Evolutionary conservation across 2,329 filamentous ascomycete genomes (phyloP).

Genomic region (Botrytis tulipae): DNA sequence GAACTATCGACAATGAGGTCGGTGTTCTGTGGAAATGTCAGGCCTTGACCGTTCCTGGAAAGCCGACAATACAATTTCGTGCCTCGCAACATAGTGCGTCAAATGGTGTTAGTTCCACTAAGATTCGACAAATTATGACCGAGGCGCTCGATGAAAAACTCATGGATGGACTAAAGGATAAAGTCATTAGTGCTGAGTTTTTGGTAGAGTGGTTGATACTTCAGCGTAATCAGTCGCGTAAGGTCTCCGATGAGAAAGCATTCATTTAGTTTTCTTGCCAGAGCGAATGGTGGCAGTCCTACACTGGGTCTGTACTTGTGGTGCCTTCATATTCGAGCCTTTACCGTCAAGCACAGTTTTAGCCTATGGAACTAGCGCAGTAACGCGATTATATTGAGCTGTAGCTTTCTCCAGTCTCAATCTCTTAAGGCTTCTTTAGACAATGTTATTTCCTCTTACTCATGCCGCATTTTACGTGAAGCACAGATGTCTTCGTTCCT

Average conservation of each 20-base stretch:
- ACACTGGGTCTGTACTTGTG: too few species aligned
- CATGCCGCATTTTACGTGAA: neutral
- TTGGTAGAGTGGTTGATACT: neutral
- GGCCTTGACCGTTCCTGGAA: neutral
- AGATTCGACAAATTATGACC: conserved; percentile 5
- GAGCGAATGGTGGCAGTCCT: too few species aligned
- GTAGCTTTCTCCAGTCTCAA: too few species aligned
- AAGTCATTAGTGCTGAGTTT: neutral
- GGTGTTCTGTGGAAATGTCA: neutral
- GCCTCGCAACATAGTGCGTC: neutral
- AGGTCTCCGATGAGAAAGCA: neutral
- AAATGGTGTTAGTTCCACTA: conserved; percentile 7
- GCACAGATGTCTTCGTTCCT: neutral
- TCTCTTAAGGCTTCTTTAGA: too few species aligned
- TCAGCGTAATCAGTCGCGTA: neutral
- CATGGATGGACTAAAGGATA: neutral
- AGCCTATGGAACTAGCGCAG: too few species aligned
- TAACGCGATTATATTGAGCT: too few species aligned
- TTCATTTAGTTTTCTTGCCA: neutral
- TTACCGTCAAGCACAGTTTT: neutral
- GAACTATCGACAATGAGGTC: accelerated
- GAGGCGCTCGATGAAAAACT: neutral
- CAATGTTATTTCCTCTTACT: neutral
- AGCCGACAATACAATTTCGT: neutral
- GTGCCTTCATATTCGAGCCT: too few species aligned